Evolutionary conservation across 129 eudicot species (phyloP).

Genomic region (Ambrosia artemisiifolia): DNA sequence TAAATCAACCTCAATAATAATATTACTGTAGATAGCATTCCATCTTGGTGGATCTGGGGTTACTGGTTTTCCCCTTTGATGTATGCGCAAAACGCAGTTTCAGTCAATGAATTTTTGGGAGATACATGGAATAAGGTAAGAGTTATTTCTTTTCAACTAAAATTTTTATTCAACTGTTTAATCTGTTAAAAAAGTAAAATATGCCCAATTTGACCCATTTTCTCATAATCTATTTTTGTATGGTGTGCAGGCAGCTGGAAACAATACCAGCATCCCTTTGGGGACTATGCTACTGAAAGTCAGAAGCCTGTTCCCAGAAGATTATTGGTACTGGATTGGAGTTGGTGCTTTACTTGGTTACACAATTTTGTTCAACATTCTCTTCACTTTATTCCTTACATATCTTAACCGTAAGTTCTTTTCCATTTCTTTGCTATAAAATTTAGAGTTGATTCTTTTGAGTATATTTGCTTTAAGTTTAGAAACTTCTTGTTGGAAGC

Average conservation of each 20-base stretch:
- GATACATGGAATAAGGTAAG: constrained; percentile 62
- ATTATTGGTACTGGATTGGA: constrained; percentile 95
- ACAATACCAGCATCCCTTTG: constrained; percentile 39
- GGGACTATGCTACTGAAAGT: constrained; percentile 68
- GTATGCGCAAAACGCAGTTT: constrained; percentile 95
- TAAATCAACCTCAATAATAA: background rate
- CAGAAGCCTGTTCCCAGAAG: constrained; percentile 62
- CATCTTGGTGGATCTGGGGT: constrained; percentile 99
- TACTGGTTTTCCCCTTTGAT: constrained; percentile 96
- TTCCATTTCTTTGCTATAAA: background rate
- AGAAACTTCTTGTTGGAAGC: background rate
- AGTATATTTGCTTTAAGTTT: background rate
- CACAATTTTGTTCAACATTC: constrained; percentile 61
- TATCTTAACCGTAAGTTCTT: constrained; percentile 80
- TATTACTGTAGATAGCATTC: constrained; percentile 61
- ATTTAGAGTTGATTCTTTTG: background rate
- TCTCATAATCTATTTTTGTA: background rate
- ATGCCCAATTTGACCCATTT: background rate
- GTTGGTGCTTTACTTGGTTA: constrained; percentile 92
- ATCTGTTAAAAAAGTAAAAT: background rate
- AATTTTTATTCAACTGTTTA: too few relatives aligned
- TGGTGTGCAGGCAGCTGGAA: constrained; percentile 47
- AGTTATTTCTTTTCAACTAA: background rate
- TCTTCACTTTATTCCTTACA: constrained; percentile 70
- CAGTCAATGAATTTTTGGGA: constrained; percentile 87